phyloP scores from a whole-genome alignment of 2,329 filamentous ascomycete genomes.

The Pezicula radicicola region DNA sequence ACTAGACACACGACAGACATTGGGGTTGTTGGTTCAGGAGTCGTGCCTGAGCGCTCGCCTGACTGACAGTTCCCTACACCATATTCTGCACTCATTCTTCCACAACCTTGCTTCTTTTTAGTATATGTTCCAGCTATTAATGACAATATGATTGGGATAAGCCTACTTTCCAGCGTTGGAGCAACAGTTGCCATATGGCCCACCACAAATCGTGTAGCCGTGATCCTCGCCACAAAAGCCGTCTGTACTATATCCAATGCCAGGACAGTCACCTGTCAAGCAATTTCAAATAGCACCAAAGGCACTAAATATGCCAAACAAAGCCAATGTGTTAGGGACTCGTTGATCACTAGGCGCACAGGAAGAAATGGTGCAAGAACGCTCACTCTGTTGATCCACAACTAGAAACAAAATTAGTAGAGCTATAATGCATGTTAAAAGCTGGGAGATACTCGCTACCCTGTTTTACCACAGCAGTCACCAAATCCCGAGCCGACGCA shows the following conservation, averaged over 20 bases:
- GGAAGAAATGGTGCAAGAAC: neutral
- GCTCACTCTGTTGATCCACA: neutral
- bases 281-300: neutral
- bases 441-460: neutral
- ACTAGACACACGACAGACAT: neutral
- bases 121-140: too few relatives aligned
- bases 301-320: neutral
- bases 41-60: neutral
- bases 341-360: neutral
- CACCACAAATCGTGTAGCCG: neutral
- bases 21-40: neutral
- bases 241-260: neutral
- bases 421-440: neutral
- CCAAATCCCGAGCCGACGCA: neutral
- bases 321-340: neutral
- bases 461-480: neutral
- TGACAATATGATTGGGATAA: neutral
- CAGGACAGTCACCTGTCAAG: neutral
- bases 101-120: too few relatives aligned
- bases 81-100: neutral
- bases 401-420: neutral
- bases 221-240: neutral
- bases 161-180: neutral
- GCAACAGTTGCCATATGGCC: neutral
- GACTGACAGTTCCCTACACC: constrained; percentile 1